Evolutionary conservation across 495 filamentous ascomycete genomes (phyloP), one percentile per base, ranked within the genome.

Genomic region (Aspergillus avenaceus): DNA sequence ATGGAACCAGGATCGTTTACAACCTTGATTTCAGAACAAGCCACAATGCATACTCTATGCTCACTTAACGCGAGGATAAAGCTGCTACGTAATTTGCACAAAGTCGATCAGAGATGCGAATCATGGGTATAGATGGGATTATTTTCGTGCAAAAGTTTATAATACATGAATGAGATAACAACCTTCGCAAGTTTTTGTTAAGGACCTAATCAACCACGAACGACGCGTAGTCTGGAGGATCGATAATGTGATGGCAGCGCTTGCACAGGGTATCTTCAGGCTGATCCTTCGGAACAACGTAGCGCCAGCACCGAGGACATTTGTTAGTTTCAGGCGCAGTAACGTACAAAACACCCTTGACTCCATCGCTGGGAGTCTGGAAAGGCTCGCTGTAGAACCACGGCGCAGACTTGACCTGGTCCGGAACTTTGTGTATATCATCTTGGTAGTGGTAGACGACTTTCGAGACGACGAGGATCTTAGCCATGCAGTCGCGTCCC

Each of bases 221-320:
- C n/a, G n/a, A n/a, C n/a, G n/a, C n/a, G n/a, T n/a, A n/a, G n/a
- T n/a, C n/a, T n/a, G n/a, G n/a, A n/a, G n/a, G n/a, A 16, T 65
- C 55, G 6, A 90, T 77, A 8, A 88, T 84, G 2, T 82, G 75
- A 49, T 85, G 80, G 66, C 92, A 96, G 57, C 90, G 75, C 44
- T 66, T 67, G 67, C 92, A 96, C 40, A 95, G 69, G 49, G 66
- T 64, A 16, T 84, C 82, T 63, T 83, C 77, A 8, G 71, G 67
- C 21, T 78, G 76, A 16, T 54, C 25, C 9, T 68, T 53, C 37
- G 64, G 60, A 26, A 75, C 69, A 12, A 82, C 77, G 69, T 86
- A 95, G 48, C 85, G 81, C 93, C 93, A 97, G 70, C 93, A 97
- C 37, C 92, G 78, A 3, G 80, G 75, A 58, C 92, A 97, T 61